These are phyloP conservation scores for Pichia ethanolica DNA, from an alignment of 805 yeast genomes.

Conservation along the genomic window DNA sequence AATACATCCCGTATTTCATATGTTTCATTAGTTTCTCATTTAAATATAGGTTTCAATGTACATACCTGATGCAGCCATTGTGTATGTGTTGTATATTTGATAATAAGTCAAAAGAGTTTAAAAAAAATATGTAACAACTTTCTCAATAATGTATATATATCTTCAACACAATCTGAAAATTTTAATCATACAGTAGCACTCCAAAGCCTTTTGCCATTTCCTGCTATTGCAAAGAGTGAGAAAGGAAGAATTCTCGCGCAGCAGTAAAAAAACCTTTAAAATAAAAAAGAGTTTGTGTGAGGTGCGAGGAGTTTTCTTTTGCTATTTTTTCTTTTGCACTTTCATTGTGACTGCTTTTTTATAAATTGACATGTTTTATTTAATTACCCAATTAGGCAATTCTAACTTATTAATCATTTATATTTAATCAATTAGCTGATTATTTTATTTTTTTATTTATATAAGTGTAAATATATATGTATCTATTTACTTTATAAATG, in stretches of 20 bases:
- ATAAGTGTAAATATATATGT: no score
- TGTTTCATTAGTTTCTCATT: no score
- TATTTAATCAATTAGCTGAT: no score
- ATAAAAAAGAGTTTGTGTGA: neutral
- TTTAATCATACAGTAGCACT: neutral
- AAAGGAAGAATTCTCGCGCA: neutral
- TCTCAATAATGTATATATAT: no score
- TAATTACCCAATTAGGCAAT: neutral
- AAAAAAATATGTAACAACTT: no score
- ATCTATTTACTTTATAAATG: no score
- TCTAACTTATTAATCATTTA: neutral
- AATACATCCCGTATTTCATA: neutral
- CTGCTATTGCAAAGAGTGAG: neutral
- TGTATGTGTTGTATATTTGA: conserved; percentile 11
- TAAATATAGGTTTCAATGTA: conserved; percentile 13
- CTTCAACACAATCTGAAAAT: neutral
- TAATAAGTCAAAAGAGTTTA: neutral
- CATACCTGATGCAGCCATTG: conserved; percentile 67
- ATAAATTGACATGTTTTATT: neutral
- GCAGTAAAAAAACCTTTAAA: neutral
- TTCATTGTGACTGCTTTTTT: neutral
- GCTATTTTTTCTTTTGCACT: neutral
- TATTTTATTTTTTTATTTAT: no score
- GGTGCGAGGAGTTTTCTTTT: conserved; percentile 7
- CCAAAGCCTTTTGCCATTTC: neutral